Conservation (phyloP, 305 asterid genomes). For the Fraxinus floribunda region DNA sequence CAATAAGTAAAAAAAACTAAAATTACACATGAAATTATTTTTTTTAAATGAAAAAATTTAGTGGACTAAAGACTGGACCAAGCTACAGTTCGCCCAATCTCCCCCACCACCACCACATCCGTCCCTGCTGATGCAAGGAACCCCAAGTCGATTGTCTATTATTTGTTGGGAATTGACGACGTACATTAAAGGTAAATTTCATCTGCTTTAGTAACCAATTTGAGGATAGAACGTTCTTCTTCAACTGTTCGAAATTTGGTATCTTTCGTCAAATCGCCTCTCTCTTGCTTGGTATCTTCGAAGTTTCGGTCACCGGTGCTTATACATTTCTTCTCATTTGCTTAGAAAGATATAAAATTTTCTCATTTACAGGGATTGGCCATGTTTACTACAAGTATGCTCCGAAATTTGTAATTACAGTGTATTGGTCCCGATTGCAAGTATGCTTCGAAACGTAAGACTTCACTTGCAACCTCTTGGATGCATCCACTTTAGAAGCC, state of each 20-base stretch:
- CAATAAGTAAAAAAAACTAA: too few species aligned
- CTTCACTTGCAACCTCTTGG: background rate
- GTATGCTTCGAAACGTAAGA: background rate
- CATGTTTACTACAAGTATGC: background rate
- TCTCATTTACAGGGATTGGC: background rate
- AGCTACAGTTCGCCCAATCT: too few species aligned
- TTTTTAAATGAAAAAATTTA: too few species aligned
- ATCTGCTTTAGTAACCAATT: background rate
- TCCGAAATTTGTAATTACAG: too few species aligned
- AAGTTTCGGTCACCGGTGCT: conserved; percentile 88
- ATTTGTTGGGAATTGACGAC: background rate
- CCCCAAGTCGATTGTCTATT: background rate
- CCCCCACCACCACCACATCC: too few species aligned
- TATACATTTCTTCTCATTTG: conserved; percentile 20
- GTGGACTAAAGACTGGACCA: too few species aligned
- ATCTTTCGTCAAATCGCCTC: background rate
- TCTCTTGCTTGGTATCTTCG: background rate
- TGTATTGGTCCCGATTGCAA: too few species aligned
- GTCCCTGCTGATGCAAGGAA: background rate
- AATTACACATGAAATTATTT: too few species aligned
- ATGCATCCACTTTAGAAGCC: background rate
- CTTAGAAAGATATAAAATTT: conserved; percentile 6
- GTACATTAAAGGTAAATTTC: background rate
- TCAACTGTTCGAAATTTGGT: background rate
- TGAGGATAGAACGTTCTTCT: background rate